Conservation (phyloP, 108 stramenopile genomes). For the Aurantiochytrium sp. region DNA sequence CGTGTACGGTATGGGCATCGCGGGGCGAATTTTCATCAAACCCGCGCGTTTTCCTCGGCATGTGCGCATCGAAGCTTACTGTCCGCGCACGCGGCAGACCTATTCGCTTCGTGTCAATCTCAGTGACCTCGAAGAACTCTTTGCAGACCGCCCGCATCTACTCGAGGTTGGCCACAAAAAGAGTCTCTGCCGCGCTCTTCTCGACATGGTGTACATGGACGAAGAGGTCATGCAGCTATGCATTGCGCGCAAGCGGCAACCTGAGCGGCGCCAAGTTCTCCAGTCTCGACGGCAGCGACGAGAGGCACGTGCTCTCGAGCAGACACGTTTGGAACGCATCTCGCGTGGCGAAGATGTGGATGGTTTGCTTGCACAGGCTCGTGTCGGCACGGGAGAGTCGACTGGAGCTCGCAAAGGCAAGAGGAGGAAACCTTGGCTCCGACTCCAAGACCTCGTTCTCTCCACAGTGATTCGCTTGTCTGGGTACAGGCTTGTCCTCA, state of each 20-base stretch:
- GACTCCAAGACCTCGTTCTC: neutral
- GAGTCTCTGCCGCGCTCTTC: neutral
- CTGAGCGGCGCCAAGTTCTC: neutral
- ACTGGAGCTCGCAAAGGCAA: neutral
- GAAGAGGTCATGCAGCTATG: neutral
- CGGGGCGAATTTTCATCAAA: neutral
- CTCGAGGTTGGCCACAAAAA: neutral
- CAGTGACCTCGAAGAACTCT: neutral
- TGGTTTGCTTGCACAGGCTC: neutral
- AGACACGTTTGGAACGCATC: neutral
- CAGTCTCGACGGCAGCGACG: neutral
- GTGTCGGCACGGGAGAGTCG: neutral
- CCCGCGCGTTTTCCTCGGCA: neutral
- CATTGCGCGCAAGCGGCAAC: neutral
- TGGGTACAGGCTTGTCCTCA: neutral
- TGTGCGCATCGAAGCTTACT: neutral
- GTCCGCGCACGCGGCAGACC: neutral
- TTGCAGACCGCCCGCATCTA: neutral
- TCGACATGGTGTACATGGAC: neutral
- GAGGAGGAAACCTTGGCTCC: neutral
- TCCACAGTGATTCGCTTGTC: neutral
- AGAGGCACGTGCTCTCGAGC: neutral
- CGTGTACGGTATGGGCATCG: conserved; percentile 10
- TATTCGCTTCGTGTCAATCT: neutral
- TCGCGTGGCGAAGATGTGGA: neutral